Percentiles rank a stretch among this genome's conserved stretches.
Conservation (phyloP, 73 alveolate genomes). For the Tetrahymena borealis region DNA sequence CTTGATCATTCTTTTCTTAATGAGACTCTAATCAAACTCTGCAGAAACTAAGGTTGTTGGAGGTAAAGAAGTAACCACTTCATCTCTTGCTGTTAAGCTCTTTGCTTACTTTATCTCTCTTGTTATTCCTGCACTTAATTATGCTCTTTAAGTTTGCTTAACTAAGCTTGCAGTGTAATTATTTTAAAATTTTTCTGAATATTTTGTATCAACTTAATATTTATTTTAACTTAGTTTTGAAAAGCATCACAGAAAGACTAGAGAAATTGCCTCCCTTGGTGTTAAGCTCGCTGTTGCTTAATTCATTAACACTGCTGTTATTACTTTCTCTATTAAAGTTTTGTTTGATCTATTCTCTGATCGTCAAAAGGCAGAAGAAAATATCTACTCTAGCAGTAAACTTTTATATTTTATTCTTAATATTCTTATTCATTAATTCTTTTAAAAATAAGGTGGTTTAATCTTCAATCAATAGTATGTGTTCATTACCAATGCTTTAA, state of each 20-base stretch:
- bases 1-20: not conserved
- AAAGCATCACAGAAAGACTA: not conserved
- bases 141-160: not conserved
- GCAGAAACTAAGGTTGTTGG: not conserved
- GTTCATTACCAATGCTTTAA: not conserved
- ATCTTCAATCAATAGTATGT: not conserved
- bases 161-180: not conserved
- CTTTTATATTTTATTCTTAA: not conserved
- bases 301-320: not conserved
- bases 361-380: not conserved
- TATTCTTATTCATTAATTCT: not conserved
- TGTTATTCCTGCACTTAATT: not conserved
- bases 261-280: not conserved
- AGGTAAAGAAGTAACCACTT: not conserved
- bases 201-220: not conserved
- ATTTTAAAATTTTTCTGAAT: not conserved
- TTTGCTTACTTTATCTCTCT: not conserved
- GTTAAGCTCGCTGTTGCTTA: not conserved
- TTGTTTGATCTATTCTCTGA: not conserved
- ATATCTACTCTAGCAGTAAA: not conserved
- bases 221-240: not conserved
- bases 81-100: not conserved
- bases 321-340: slow-evolving; percentile 1
- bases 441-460: not conserved
- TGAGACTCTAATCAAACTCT: not conserved